A percentile compares a stretch with the other conserved stretches of the same genome.
phyloP scores from a whole-genome alignment of 495 filamentous ascomycete genomes.

The Penicillium soppii region DNA sequence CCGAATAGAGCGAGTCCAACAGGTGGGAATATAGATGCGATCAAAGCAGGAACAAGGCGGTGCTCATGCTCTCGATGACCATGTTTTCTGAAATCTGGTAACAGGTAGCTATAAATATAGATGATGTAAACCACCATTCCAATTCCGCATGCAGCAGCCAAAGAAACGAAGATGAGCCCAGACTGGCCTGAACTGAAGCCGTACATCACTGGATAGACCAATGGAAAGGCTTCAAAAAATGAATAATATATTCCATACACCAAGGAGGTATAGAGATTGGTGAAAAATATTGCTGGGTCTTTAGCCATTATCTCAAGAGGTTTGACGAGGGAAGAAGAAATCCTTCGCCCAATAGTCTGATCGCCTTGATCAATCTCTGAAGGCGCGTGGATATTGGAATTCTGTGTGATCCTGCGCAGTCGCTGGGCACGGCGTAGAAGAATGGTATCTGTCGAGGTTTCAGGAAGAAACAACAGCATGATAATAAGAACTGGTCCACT shows the following conservation, averaged over 20 bases:
- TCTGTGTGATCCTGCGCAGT: conserved; percentile 37
- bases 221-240: conserved; percentile 41
- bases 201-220: conserved; percentile 32
- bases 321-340: conserved; percentile 18
- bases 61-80: neutral
- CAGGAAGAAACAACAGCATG: conserved; percentile 43
- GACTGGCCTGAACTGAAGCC: conserved; percentile 23
- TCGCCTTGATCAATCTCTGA: conserved; percentile 43
- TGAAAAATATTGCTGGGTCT: conserved; percentile 60
- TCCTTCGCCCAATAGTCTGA: neutral
- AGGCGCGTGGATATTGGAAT: conserved; percentile 35
- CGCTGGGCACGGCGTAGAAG: conserved; percentile 39
- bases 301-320: conserved; percentile 58
- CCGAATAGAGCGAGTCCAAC: conserved; percentile 1
- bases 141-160: neutral
- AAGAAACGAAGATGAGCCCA: conserved; percentile 14
- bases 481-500: conserved; percentile 38
- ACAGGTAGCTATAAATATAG: neutral
- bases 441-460: conserved; percentile 51
- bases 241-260: conserved; percentile 63
- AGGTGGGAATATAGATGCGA: neutral
- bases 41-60: neutral
- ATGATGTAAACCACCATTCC: neutral
- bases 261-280: conserved; percentile 57
- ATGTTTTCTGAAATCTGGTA: neutral